Conservation (phyloP, 73 alveolate genomes). For the Tetrahymena elliotti region DNA sequence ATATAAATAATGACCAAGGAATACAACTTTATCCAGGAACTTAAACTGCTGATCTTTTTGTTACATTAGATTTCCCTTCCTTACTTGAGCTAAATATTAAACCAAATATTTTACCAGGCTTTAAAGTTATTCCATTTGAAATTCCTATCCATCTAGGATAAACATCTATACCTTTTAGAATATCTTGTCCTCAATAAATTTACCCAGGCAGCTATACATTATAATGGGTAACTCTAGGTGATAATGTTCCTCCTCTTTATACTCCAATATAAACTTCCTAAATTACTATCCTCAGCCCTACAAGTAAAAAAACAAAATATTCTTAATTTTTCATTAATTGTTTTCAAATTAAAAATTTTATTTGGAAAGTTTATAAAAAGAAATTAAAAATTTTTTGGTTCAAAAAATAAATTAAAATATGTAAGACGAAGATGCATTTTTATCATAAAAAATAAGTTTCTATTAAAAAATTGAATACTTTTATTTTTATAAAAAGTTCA, state of each 20-base stretch:
- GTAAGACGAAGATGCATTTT: too few species aligned
- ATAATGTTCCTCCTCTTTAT: constrained; percentile 22
- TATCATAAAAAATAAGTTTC: too few species aligned
- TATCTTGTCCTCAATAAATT: constrained; percentile 10
- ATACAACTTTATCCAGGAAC: constrained; percentile 21
- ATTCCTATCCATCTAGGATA: constrained; percentile 13
- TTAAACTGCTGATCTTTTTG: background rate
- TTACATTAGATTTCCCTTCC: constrained; percentile 14
- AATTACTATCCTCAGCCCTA: background rate
- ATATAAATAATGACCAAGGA: constrained; percentile 9
- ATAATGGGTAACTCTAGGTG: constrained; percentile 23
- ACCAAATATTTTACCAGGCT: constrained; percentile 3
- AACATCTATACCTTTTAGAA: background rate
- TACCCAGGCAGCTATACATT: constrained; percentile 4
- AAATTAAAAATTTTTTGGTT: too few species aligned
- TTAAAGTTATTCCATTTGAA: background rate
- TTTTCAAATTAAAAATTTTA: too few species aligned
- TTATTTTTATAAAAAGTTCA: constrained; percentile 3
- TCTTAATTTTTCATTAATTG: too few species aligned
- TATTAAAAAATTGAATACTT: too few species aligned
- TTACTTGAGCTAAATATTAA: background rate
- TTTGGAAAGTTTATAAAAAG: too few species aligned
- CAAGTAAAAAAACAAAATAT: background rate
- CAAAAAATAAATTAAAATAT: too few species aligned
- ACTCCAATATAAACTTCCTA: constrained; percentile 27